Evolutionary conservation across 176 grass and related monocot genomes (phyloP).

Genomic region (Hsuehochloa calcarea): DNA sequence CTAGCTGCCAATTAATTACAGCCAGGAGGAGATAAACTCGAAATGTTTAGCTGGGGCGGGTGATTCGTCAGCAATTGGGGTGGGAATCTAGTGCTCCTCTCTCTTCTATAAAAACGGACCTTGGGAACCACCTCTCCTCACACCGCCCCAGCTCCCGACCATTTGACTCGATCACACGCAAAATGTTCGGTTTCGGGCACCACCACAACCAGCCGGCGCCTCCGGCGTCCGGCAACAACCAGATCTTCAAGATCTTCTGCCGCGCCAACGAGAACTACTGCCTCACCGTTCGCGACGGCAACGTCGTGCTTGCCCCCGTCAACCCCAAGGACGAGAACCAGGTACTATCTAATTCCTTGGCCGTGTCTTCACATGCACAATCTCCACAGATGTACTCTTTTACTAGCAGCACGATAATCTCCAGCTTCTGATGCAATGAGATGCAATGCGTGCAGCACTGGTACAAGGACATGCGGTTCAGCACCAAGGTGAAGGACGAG

Average conservation of each 20-base stretch:
- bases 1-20: background rate
- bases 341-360: background rate
- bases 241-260: slow-evolving; percentile 68
- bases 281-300: slow-evolving; percentile 59
- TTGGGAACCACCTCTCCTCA: slow-evolving; percentile 7
- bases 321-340: slow-evolving; percentile 54
- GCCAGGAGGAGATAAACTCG: background rate
- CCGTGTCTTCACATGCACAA: no score
- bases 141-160: background rate
- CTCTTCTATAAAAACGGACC: slow-evolving; percentile 33
- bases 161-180: background rate
- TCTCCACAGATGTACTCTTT: no score
- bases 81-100: no score
- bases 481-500: slow-evolving; percentile 61
- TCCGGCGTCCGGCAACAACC: slow-evolving; percentile 27
- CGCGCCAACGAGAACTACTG: slow-evolving; percentile 52
- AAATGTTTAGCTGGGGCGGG: background rate
- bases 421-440: background rate
- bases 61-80: background rate
- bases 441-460: slow-evolving; percentile 41
- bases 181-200: slow-evolving; percentile 34
- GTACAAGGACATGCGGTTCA: slow-evolving; percentile 73
- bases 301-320: slow-evolving; percentile 46
- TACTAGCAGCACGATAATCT: background rate
- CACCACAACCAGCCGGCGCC: slow-evolving; percentile 28